Evolutionary conservation across 2,329 filamentous ascomycete genomes (phyloP).

Genomic region (Monilinia fructigena): DNA sequence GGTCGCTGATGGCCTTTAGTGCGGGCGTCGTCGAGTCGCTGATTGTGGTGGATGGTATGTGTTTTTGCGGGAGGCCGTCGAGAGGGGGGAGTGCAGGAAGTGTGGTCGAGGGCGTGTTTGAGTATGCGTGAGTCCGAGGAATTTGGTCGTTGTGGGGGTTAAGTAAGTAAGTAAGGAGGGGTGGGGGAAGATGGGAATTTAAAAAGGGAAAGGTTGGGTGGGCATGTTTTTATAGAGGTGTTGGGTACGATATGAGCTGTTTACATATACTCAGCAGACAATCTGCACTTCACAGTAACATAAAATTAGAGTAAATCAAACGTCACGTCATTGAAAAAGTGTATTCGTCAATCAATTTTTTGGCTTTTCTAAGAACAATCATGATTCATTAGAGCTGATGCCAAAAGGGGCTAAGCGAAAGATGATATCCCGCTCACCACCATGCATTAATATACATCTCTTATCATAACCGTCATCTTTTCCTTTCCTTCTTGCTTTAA

Average conservation of each 20-base stretch:
- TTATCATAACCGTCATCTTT: constrained; percentile 20
- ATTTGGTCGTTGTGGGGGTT: constrained; percentile 88
- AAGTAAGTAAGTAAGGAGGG: constrained; percentile 48
- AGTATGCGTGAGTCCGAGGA: constrained; percentile 83
- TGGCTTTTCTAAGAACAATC: constrained; percentile 10
- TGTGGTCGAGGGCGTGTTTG: constrained; percentile 93
- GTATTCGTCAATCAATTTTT: neutral
- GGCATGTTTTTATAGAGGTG: neutral
- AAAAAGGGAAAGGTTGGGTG: neutral
- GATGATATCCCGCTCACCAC: constrained; percentile 10
- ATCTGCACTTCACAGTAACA: neutral
- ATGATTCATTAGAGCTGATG: constrained; percentile 21
- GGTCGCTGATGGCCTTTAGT: constrained; percentile 96
- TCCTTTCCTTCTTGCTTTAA: constrained; percentile 12
- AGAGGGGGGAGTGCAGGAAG: constrained; percentile 66
- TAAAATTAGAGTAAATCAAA: neutral
- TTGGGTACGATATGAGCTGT: neutral
- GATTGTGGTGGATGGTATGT: constrained; percentile 89
- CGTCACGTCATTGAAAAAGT: no score
- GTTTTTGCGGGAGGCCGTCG: constrained; percentile 77
- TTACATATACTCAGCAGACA: neutral
- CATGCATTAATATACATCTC: constrained; percentile 24
- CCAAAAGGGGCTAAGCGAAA: constrained; percentile 25
- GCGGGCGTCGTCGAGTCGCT: constrained; percentile 84
- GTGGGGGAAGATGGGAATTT: neutral